Percentiles rank a stretch among this genome's conserved stretches.
Evolutionary conservation across 352 stramenopile genomes (phyloP).

Genomic region (Pythium aristosporum): DNA sequence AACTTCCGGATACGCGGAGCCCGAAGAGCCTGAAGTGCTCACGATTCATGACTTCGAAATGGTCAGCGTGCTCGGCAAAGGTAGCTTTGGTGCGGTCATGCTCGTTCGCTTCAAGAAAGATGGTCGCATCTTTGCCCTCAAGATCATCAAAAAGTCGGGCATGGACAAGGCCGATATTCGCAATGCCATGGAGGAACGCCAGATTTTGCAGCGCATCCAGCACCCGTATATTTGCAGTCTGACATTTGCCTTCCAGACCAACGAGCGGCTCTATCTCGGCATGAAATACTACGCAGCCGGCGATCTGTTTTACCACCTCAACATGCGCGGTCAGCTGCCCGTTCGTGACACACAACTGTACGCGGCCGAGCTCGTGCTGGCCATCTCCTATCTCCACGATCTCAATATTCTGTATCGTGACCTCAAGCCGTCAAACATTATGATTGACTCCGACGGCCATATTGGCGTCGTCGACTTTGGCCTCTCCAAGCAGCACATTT

Average conservation of each 20-base stretch:
- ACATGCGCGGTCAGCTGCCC: slow-evolving; percentile 70
- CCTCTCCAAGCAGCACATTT: slow-evolving; percentile 88
- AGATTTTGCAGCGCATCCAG: slow-evolving; percentile 88
- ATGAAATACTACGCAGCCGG: slow-evolving; percentile 91
- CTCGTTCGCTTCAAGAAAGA: slow-evolving; percentile 90
- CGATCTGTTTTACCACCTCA: slow-evolving; percentile 88
- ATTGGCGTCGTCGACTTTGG: slow-evolving; percentile 90
- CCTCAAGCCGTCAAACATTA: slow-evolving; percentile 88
- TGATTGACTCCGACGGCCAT: slow-evolving; percentile 87
- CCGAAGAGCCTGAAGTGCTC: slow-evolving; percentile 49
- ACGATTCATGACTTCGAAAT: slow-evolving; percentile 92
- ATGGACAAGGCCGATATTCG: slow-evolving; percentile 84
- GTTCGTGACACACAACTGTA: slow-evolving; percentile 74
- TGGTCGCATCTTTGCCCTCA: slow-evolving; percentile 84
- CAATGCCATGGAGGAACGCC: slow-evolving; percentile 87
- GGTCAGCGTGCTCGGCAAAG: slow-evolving; percentile 84
- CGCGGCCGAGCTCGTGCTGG: slow-evolving; percentile 80
- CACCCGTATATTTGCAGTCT: slow-evolving; percentile 88
- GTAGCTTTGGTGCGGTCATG: slow-evolving; percentile 88
- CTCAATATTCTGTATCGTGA: slow-evolving; percentile 89
- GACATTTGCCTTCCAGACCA: slow-evolving; percentile 89
- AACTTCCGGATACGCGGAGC: slow-evolving; percentile 12
- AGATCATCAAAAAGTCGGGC: slow-evolving; percentile 90
- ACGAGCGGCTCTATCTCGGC: slow-evolving; percentile 84
- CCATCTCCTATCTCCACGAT: slow-evolving; percentile 88